Evolutionary conservation across 345 rosid species (phyloP).

Genomic region (Gossypium bickii): DNA sequence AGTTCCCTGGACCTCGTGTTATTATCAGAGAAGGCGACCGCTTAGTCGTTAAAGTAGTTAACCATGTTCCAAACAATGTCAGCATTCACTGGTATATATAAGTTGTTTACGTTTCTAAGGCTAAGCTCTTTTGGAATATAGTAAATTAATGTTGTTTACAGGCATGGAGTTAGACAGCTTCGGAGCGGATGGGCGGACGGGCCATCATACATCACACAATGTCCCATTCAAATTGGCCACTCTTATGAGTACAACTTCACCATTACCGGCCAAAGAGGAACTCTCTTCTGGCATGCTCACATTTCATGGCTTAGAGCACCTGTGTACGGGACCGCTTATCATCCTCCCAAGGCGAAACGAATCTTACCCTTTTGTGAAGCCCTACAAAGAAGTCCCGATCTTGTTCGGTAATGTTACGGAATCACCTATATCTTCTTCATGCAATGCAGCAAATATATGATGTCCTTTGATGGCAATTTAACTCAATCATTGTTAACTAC

Average conservation of each 20-base stretch:
- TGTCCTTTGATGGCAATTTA: neutral
- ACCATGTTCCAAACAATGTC: neutral
- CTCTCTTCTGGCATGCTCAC: neutral
- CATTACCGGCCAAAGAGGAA: neutral
- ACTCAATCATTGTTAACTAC: neutral
- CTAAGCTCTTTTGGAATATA: neutral
- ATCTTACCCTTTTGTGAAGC: neutral
- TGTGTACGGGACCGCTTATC: neutral
- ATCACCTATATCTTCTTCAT: neutral
- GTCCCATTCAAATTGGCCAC: neutral
- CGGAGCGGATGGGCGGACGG: neutral
- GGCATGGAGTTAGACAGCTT: neutral
- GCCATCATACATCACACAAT: neutral
- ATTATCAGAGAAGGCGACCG: neutral
- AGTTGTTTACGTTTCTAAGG: neutral
- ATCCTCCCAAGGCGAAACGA: neutral
- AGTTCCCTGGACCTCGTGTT: neutral
- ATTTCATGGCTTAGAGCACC: neutral
- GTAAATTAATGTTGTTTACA: neutral
- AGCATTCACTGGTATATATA: neutral
- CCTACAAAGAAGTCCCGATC: neutral
- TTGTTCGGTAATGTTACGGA: neutral
- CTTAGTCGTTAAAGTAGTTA: neutral
- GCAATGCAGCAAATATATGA: neutral
- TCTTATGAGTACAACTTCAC: neutral